Base-by-base conservation (phyloP, 306 rosid genomes). In the Acacia crassicarpa region DNA sequence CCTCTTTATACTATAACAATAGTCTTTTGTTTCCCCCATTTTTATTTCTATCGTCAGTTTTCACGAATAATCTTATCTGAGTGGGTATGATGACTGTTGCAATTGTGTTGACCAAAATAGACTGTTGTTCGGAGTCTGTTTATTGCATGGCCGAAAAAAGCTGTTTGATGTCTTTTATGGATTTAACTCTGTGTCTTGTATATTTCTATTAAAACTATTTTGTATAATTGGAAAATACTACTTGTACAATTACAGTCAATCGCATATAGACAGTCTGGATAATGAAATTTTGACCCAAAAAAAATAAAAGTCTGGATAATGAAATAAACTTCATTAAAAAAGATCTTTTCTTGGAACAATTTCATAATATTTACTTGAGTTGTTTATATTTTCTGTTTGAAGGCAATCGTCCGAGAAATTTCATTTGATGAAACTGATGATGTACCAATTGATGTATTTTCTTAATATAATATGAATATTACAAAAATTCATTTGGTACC, bases 381-480 rank as follows among this genome's bases (percentile, higher is more conserved):
- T 81, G 66, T 25, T 78, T 48, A 32, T 61, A 48, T 80, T 61
- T 45, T 27, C 74, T 48, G 46, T 56, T 35, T 56, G 67, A 80
- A 75, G 62, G 65, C 59, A 65, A 65, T 83, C 44, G 73, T 51
- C 9, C 69, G 20, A 22, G 43, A 17, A 20, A 5, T 79, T 65
- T 71, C 54, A 78, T 66, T 44, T 27, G 76, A 33, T 75, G 33
- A 45, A 48, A 77, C 74, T 77, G 58, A 74, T 77, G 58, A 74
- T 3, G 19, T 75, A 53, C 32, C 17, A 23, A 63, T 82, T 76
- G 38, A 73, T 48, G 51, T 58, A 16, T 41, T 43, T 41, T 68
- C 79, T 14, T 20, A 58, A 63, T 43, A 20, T 27, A 27, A 27
- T 27, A 27, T 27, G 27, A 27, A 27, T 27, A 27, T 27, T 27